These are phyloP conservation scores for Coccinonectria pachysandricola DNA, from an alignment of 2,329 filamentous ascomycete species.

Conservation along the genomic window DNA sequence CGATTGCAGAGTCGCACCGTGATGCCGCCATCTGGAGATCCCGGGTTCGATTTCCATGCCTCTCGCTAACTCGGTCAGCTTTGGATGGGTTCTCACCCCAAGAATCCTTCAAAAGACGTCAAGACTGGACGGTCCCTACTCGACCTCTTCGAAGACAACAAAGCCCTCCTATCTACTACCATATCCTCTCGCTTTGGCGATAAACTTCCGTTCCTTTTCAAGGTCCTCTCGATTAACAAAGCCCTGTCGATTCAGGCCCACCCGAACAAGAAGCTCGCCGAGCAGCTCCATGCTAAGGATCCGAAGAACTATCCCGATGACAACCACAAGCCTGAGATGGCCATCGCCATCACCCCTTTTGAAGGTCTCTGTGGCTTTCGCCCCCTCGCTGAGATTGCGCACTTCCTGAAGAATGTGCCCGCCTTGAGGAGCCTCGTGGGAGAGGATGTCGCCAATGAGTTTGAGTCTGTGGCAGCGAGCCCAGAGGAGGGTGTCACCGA, in stretches of 20 bases:
- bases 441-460: slow-evolving; percentile 47
- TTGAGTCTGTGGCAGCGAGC: slow-evolving; percentile 38
- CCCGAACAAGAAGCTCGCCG: slow-evolving; percentile 84
- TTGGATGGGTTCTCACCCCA: slow-evolving; percentile 99
- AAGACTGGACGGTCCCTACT: slow-evolving; percentile 75
- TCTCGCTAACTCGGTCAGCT: slow-evolving; percentile 49
- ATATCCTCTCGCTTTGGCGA: slow-evolving; percentile 65
- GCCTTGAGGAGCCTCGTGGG: slow-evolving; percentile 59
- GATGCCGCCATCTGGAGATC: too few relatives aligned
- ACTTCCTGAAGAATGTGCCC: slow-evolving; percentile 57
- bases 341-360: slow-evolving; percentile 92
- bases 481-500: slow-evolving; percentile 30
- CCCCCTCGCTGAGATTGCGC: slow-evolving; percentile 72
- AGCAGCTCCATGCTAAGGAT: slow-evolving; percentile 75
- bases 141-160: slow-evolving; percentile 79
- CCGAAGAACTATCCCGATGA: slow-evolving; percentile 96
- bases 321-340: slow-evolving; percentile 99
- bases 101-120: slow-evolving; percentile 85
- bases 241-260: slow-evolving; percentile 96
- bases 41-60: too few relatives aligned
- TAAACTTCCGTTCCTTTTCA: slow-evolving; percentile 93
- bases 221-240: slow-evolving; percentile 92
- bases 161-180: slow-evolving; percentile 64
- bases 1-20: neutral
- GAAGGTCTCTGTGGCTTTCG: slow-evolving; percentile 95